These are phyloP conservation scores for Apiosordaria backusii DNA, from an alignment of 495 filamentous ascomycete genomes.

Conservation along the genomic window DNA sequence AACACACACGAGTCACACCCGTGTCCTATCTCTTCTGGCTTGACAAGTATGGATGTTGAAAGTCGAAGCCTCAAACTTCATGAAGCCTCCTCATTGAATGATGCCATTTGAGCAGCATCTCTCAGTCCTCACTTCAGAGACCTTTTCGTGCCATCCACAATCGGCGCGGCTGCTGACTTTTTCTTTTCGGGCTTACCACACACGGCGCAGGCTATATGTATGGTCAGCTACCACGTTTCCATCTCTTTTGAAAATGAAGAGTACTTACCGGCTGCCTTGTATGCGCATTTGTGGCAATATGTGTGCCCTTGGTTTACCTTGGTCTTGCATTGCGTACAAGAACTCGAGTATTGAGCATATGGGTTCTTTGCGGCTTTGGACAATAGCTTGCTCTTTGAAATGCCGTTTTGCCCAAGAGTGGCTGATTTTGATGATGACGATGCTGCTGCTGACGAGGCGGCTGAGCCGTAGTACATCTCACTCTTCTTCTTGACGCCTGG, in stretches of 20 bases:
- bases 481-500: slow-evolving; percentile 67
- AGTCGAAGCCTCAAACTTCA: too few species aligned
- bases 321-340: slow-evolving; percentile 60
- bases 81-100: too few species aligned
- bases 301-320: slow-evolving; percentile 61
- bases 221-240: slow-evolving; percentile 20
- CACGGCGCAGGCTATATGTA: slow-evolving; percentile 55
- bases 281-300: slow-evolving; percentile 64
- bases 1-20: too few species aligned
- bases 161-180: slow-evolving; percentile 43
- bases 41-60: too few species aligned
- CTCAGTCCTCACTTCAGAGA: slow-evolving; percentile 53
- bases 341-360: slow-evolving; percentile 61
- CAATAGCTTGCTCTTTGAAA: slow-evolving; percentile 62
- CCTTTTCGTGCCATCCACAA: slow-evolving; percentile 62
- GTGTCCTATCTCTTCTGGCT: too few species aligned
- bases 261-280: slow-evolving; percentile 57
- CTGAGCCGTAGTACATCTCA: slow-evolving; percentile 69
- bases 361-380: slow-evolving; percentile 67
- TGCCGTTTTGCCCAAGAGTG: slow-evolving; percentile 53
- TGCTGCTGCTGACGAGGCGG: slow-evolving; percentile 41
- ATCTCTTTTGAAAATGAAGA: neutral
- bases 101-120: too few species aligned
- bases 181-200: slow-evolving; percentile 61
- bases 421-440: slow-evolving; percentile 42